A percentile compares a stretch with the other conserved stretches of the same genome.
These are phyloP conservation scores for Setomelanomma holmii DNA, from an alignment of 2,329 filamentous ascomycete species.

Conservation along the genomic window DNA sequence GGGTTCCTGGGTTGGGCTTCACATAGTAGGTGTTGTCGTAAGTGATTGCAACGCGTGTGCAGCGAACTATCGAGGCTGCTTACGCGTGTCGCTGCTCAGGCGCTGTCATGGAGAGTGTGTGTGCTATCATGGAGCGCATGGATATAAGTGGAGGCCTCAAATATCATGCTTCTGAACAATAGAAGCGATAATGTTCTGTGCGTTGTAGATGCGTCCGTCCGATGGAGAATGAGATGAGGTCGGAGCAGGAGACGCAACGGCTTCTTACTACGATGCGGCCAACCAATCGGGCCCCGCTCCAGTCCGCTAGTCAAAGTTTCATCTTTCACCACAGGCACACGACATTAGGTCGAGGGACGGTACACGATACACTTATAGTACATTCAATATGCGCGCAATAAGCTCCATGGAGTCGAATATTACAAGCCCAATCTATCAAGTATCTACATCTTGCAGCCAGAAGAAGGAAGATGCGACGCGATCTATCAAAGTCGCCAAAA, in stretches of 20 bases:
- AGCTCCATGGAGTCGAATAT: no score
- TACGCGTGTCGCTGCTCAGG: no score
- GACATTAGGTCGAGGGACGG: slow-evolving; percentile 12
- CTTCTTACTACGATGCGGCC: slow-evolving; percentile 7
- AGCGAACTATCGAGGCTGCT: no score
- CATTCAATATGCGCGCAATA: no score
- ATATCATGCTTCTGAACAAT: no score
- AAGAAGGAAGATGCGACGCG: slow-evolving; percentile 2
- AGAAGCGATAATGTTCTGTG: background rate
- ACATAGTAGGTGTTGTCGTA: no score
- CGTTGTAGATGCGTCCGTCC: background rate
- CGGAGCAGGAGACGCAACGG: slow-evolving; percentile 5
- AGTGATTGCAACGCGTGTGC: no score
- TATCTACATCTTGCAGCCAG: slow-evolving; percentile 15
- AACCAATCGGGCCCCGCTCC: slow-evolving; percentile 17
- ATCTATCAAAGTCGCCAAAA: slow-evolving; percentile 8
- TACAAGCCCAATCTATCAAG: slow-evolving; percentile 4
- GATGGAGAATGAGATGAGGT: slow-evolving; percentile 17
- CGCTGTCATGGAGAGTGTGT: no score
- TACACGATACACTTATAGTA: no score
- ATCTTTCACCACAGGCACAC: slow-evolving; percentile 15
- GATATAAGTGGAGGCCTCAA: no score
- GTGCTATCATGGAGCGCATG: no score
- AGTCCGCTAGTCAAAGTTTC: slow-evolving; percentile 9
- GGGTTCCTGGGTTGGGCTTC: no score